These are phyloP conservation scores for Colletotrichum magnum DNA, from an alignment of 2,329 filamentous ascomycete species.

Conservation along the genomic window DNA sequence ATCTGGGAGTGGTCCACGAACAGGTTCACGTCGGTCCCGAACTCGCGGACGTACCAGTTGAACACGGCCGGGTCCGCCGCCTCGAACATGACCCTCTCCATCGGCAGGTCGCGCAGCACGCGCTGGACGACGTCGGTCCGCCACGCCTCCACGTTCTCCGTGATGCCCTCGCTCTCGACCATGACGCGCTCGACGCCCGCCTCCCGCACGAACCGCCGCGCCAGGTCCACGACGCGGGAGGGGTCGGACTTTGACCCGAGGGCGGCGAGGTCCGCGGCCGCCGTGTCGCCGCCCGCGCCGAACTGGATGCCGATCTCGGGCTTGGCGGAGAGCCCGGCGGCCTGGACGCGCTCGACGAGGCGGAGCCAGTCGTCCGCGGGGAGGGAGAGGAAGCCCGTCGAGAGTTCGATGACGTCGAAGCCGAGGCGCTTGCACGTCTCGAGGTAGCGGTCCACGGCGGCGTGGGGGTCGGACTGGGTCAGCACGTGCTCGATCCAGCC, in stretches of 20 bases:
- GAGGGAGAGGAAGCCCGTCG: constrained; percentile 66
- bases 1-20: constrained; percentile 72
- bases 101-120: constrained; percentile 65
- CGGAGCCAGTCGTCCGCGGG: constrained; percentile 68
- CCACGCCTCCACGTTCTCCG: constrained; percentile 68
- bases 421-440: constrained; percentile 65
- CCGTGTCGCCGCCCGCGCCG: constrained; percentile 68
- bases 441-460: constrained; percentile 66
- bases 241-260: constrained; percentile 63
- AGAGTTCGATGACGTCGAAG: constrained; percentile 69
- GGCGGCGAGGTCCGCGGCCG: constrained; percentile 59
- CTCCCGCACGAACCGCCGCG: constrained; percentile 63
- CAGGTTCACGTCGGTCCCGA: constrained; percentile 69
- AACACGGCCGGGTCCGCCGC: constrained; percentile 69
- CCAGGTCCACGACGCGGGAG: constrained; percentile 62
- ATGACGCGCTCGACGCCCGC: constrained; percentile 69
- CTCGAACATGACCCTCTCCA: constrained; percentile 71
- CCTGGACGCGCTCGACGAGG: constrained; percentile 61
- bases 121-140: constrained; percentile 62
- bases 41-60: constrained; percentile 70
- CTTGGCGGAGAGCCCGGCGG: constrained; percentile 64
- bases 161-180: constrained; percentile 73
- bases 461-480: constrained; percentile 58
- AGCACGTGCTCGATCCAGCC: constrained; percentile 69
- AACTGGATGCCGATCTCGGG: constrained; percentile 71